Conservation (phyloP, 2,329 filamentous ascomycete genomes). For the Harringtonia aguacate region DNA sequence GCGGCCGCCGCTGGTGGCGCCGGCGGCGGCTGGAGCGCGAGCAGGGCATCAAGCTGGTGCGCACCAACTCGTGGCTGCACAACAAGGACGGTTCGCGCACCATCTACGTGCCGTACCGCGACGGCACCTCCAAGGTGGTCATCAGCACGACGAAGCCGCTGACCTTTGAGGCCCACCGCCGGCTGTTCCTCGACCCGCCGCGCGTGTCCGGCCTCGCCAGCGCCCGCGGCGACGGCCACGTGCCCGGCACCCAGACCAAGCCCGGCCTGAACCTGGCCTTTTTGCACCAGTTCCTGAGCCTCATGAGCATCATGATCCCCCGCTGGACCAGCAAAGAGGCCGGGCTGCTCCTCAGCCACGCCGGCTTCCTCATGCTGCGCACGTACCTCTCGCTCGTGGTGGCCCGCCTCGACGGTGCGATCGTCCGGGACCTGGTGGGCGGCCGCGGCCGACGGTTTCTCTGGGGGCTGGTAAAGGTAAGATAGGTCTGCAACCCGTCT, state of each 20-base stretch:
- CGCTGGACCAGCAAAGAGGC: constrained; percentile 94
- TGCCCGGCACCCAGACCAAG: constrained; percentile 83
- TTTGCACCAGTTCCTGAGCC: constrained; percentile 87
- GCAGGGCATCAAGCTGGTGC: constrained; percentile 68
- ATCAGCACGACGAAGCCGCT: constrained; percentile 84
- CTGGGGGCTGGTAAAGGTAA: constrained; percentile 72
- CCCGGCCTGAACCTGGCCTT: constrained; percentile 93
- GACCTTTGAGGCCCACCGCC: constrained; percentile 91
- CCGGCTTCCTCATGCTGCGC: constrained; percentile 77
- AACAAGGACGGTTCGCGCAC: constrained; percentile 92
- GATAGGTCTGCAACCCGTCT: constrained; percentile 7
- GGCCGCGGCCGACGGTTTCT: constrained; percentile 84
- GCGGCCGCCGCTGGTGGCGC: constrained; percentile 68
- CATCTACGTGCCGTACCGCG: constrained; percentile 89
- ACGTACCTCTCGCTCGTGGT: constrained; percentile 93
- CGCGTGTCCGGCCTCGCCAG: constrained; percentile 67
- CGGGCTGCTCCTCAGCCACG: constrained; percentile 78
- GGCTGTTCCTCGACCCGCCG: constrained; percentile 86
- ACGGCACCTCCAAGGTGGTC: constrained; percentile 78
- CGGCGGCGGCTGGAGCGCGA: constrained; percentile 66
- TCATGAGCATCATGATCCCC: constrained; percentile 96
- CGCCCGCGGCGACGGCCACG: constrained; percentile 58
- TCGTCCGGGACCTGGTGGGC: constrained; percentile 91
- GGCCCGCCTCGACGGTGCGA: constrained; percentile 86
- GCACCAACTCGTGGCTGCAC: constrained; percentile 84